Evolutionary conservation across 371 early-diverging fungal genomes (phyloP), one percentile per base, ranked within the genome.

Genomic region (Lichtheimia hyalospora): DNA sequence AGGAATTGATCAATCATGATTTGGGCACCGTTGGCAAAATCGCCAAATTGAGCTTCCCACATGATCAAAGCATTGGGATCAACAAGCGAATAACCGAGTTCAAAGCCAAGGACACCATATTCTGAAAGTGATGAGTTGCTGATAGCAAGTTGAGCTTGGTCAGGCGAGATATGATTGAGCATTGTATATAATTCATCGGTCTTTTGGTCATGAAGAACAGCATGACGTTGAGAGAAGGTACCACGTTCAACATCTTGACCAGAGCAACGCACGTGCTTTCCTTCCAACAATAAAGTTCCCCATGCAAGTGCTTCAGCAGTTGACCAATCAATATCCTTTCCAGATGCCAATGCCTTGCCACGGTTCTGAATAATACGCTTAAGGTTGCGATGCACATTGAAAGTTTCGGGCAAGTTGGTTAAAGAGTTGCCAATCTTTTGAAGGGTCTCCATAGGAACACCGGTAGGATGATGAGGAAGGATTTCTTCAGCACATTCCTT

Each of bases 11-110:
- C 98, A 70, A 98, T 93, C 65, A 97, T 97, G 73, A 88, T 89
- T 83, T 98, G 97, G 14, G 98, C 96, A 63, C 82, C 91, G 85
- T 97, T 98, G 79, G 92, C 92, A 73, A 97, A 96, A 77, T 97
- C 97, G 71, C 98, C 98, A 66, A 97, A 93, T 83, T 98, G 98
- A 20, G 95, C 98, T 79, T 98, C 98, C 97, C 97, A 98, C 65
- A 97, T 81, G 24, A 95, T 86, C 49, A 97, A 86, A 46, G 94
- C 84, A 71, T 96, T 89, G 57, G 97, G 97, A 81, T 91, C 89
- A 55, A 91, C 96, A 64, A 96, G 84, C 13, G 95, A 94, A 77
- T 95, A 96, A 52, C 98, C 98, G n/a, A 94, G 88, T 78, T 98
- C 98, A 70, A 96, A 98, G 44, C 98, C 98, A 58, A 98, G 84